Evolutionary conservation across 148 eudicot species (phyloP).

Genomic region (Gaultheria prostrata): DNA sequence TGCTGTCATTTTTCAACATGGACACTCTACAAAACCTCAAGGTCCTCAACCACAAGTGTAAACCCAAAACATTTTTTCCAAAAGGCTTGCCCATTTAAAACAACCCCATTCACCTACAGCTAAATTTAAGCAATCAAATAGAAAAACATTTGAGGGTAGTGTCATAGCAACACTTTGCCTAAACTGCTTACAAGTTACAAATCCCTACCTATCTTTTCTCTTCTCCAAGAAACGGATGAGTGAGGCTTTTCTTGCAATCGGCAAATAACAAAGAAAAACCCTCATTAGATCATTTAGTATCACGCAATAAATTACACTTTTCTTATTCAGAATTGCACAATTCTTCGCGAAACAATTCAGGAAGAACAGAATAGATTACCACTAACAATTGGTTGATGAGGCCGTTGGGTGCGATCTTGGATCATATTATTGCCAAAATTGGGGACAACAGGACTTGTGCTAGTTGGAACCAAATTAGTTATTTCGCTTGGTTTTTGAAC

Average conservation of each 20-base stretch:
- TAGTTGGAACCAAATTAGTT: constrained; percentile 20
- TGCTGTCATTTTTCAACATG: not conserved
- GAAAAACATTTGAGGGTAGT: not conserved
- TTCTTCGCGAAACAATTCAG: not conserved
- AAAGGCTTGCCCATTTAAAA: too few relatives aligned
- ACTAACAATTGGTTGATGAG: constrained; percentile 28
- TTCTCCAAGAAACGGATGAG: constrained; percentile 88
- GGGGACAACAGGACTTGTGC: constrained; percentile 19
- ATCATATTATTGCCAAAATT: constrained; percentile 21
- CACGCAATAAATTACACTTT: not conserved
- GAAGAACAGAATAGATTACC: constrained; percentile 35
- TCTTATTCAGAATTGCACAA: not conserved
- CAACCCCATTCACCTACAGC: not conserved
- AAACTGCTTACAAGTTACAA: not conserved
- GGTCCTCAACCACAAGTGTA: too few relatives aligned
- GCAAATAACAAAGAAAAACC: constrained; percentile 32
- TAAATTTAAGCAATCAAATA: not conserved
- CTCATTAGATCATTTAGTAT: not conserved
- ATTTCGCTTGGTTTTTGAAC: constrained; percentile 29
- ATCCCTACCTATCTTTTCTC: constrained; percentile 65
- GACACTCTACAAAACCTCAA: too few relatives aligned
- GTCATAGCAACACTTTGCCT: not conserved
- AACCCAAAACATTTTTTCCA: not conserved
- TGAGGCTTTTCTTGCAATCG: constrained; percentile 80
- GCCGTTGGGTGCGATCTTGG: constrained; percentile 23